Percentiles rank a stretch among this genome's conserved stretches.
Evolutionary conservation across 2,329 filamentous ascomycete genomes (phyloP).

Genomic region (Apiospora malaysiana): DNA sequence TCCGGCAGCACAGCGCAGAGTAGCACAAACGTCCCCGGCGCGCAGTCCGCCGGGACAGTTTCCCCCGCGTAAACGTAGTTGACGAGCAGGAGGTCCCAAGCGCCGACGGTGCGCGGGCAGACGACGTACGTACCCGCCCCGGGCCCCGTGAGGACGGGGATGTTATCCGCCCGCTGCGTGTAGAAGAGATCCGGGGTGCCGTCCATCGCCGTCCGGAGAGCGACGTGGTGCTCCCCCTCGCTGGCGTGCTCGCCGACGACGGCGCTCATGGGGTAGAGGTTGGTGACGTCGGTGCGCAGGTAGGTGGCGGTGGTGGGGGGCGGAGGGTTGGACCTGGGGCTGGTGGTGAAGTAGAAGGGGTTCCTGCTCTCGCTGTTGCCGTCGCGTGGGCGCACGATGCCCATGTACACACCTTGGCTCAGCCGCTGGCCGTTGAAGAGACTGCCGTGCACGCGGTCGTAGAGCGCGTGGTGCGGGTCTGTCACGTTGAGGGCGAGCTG

Average conservation of each 20-base stretch:
- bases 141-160: background rate
- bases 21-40: background rate
- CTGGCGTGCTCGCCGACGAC: background rate
- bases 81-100: background rate
- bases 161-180: background rate
- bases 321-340: background rate
- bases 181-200: background rate
- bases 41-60: background rate
- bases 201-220: background rate
- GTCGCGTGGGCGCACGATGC: background rate
- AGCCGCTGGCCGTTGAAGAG: background rate
- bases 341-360: background rate
- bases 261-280: background rate
- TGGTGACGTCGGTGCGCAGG: background rate
- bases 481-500: background rate
- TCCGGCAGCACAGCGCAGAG: background rate
- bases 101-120: background rate
- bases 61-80: conserved; percentile 1
- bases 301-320: background rate
- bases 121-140: background rate
- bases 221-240: background rate
- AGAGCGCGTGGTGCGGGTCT: background rate
- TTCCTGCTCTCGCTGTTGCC: background rate
- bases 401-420: background rate
- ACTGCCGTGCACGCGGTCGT: background rate